Evolutionary conservation across 306 rosid genomes (phyloP), one percentile per base, ranked within the genome.

Genomic region (Phaseolus lunatus): DNA sequence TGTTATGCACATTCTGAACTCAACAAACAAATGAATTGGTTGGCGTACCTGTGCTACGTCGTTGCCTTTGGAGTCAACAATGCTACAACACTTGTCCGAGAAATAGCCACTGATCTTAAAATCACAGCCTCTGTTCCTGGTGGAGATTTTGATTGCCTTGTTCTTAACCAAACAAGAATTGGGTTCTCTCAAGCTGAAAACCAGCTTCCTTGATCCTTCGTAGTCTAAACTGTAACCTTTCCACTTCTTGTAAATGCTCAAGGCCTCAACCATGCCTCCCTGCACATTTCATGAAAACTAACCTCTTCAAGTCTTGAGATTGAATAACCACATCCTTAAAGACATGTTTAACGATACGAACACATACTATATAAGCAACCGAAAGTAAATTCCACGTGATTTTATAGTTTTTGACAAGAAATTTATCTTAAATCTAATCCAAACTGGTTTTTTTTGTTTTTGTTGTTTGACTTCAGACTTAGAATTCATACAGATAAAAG

Each of bases 241-340:
- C 99, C 99, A 95, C 52, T 82, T 90, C 82, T 78, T 92, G 70
- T 86, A 81, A 16, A 89, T 62, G 88, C 96, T 89, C 10, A 95
- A 86, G 2, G 92, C 97, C 85, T 90, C 97, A 39, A 95, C 86
- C 86, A 84, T 85, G 13, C 89, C 87, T 35, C 86, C 91, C 99
- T 95, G 78, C 62, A 73, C 15, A 50, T 73, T 62, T 16, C 3
- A 47, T 19, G 2, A 45, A 2, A 9, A 48, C 16, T 37, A 37
- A 37, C 11, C 3, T 35, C 10, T 35, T 35, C 5, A 35, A 35
- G 4, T 31, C 35, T 31, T 31, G 35, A 31, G 5, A 44, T 13
- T 44, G 16, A 44, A 44, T 44, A 44, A 44, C 16, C 48, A 44
- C 48, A 11, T 15, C 0, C 16, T 44, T 12, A 12, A 44, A 43